phyloP scores from a whole-genome alignment of 2,329 filamentous ascomycete genomes.

The Xylariaceae sp. region DNA sequence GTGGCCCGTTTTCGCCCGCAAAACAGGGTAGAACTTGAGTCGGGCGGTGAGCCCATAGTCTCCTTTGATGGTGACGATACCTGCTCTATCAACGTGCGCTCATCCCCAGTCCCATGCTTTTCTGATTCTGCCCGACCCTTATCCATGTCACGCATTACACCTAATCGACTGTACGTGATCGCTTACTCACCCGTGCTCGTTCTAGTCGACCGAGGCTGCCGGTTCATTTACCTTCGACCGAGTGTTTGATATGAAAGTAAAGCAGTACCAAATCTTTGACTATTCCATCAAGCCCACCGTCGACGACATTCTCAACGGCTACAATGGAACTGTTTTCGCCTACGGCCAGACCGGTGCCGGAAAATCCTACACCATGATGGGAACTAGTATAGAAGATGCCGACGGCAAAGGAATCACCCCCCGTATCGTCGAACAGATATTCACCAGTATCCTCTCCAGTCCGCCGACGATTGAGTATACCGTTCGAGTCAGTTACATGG shows the following conservation, averaged over 20 bases:
- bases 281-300: conserved; percentile 95
- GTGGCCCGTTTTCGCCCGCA: conserved; percentile 97
- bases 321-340: conserved; percentile 98
- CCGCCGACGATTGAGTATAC: conserved; percentile 95
- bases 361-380: conserved; percentile 99
- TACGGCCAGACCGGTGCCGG: conserved; percentile 97
- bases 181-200: conserved; percentile 25
- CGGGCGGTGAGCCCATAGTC: conserved; percentile 88
- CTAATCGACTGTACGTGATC: background rate
- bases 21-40: conserved; percentile 87
- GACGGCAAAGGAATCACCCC: conserved; percentile 90
- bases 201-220: conserved; percentile 71
- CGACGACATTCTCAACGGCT: conserved; percentile 96
- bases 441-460: conserved; percentile 86
- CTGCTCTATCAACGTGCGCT: conserved; percentile 73
- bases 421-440: conserved; percentile 95
- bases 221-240: conserved; percentile 95
- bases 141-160: background rate
- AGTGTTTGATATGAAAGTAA: conserved; percentile 90
- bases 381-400: conserved; percentile 86
- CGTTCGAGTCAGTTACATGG: conserved; percentile 98
- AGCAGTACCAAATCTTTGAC: conserved; percentile 91
- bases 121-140: background rate
- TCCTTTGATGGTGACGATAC: conserved; percentile 84
- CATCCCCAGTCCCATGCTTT: conserved; percentile 7